Conservation (phyloP, 768 basidiomycete genomes). For the Tulasnella sp. region DNA sequence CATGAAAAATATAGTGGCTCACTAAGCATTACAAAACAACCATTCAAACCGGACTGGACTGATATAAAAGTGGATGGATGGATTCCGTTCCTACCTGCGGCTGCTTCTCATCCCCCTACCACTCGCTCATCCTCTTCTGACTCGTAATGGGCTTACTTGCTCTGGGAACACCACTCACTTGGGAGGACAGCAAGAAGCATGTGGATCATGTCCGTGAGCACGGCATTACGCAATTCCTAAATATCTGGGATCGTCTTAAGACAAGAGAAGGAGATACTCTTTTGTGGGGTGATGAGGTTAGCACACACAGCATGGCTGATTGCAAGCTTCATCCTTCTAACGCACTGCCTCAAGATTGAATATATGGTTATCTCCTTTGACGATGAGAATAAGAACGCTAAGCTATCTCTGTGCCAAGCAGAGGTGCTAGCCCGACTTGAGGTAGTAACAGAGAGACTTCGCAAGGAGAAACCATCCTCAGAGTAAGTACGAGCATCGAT, state of each 20-base stretch:
- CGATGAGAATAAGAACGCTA: constrained; percentile 61
- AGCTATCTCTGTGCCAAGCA: constrained; percentile 84
- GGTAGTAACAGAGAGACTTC: constrained; percentile 53
- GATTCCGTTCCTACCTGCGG: neutral
- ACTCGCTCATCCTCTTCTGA: neutral
- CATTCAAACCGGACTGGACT: neutral
- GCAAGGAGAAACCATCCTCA: constrained; percentile 38
- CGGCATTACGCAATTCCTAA: constrained; percentile 89
- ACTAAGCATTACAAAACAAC: neutral
- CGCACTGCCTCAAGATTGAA: constrained; percentile 50
- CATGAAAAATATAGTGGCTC: neutral
- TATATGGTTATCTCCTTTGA: constrained; percentile 91
- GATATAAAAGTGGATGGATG: neutral
- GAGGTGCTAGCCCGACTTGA: constrained; percentile 79
- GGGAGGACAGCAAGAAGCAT: constrained; percentile 79
- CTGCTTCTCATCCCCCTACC: neutral
- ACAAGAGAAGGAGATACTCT: constrained; percentile 81
- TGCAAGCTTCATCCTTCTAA: neutral
- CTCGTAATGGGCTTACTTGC: constrained; percentile 74
- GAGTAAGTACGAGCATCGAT: constrained; percentile 11
- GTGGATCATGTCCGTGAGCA: constrained; percentile 83
- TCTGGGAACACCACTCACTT: constrained; percentile 82
- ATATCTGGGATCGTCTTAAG: constrained; percentile 88
- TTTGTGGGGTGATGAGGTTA: constrained; percentile 97
- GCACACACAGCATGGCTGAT: constrained; percentile 6